phyloP scores from a whole-genome alignment of 257 asterid genomes.

The Solanum habrochaites region DNA sequence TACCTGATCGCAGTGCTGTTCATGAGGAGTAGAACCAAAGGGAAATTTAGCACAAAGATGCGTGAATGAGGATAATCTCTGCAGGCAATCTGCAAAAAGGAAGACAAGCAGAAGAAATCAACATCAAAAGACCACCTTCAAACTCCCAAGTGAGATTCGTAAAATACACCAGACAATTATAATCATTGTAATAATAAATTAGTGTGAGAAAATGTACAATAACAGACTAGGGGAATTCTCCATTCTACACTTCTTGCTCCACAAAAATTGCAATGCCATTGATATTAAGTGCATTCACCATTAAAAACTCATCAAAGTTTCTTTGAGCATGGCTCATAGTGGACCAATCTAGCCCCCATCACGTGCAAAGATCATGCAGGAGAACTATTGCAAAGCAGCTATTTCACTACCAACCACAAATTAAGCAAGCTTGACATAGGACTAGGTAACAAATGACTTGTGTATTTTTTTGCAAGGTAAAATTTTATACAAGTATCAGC shows the following conservation, averaged over 20 bases:
- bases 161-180: neutral
- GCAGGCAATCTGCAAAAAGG: conserved; percentile 58
- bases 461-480: neutral
- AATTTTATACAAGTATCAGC: neutral
- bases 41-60: conserved; percentile 67
- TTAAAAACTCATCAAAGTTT: neutral
- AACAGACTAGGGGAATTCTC: neutral
- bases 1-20: conserved; percentile 61
- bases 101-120: neutral
- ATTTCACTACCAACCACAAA: neutral
- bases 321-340: neutral
- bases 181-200: neutral
- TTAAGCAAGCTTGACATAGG: neutral
- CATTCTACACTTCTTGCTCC: neutral
- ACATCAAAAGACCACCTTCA: neutral
- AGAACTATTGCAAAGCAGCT: neutral
- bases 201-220: neutral
- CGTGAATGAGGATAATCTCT: conserved; percentile 94
- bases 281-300: neutral
- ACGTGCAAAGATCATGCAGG: neutral
- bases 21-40: conserved; percentile 57
- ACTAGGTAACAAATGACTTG: neutral
- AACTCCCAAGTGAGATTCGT: neutral
- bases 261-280: neutral
- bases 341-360: neutral